Evolutionary conservation across 2,329 filamentous ascomycete genomes (phyloP), one percentile per base, ranked within the genome.

Genomic region (Colletotrichum musae): DNA sequence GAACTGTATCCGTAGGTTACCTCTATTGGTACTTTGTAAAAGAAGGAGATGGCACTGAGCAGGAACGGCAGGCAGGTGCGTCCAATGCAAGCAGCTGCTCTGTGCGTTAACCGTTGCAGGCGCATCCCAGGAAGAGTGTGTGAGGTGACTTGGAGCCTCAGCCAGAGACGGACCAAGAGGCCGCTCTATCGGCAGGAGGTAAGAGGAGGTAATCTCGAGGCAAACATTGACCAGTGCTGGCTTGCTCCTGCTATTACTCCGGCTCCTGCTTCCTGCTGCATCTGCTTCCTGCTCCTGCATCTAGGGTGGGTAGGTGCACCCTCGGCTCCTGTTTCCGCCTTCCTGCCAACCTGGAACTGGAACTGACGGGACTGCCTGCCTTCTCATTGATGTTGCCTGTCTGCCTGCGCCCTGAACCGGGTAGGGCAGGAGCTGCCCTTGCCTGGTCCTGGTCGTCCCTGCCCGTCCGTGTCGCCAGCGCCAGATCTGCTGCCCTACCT

Each of bases 51-150:
- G 21, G 51, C 21, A 7, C 39, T 10, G 45, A 39, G 41, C 28
- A 39, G 50, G 65, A 69, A 69, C 66, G 7, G 56, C 24, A 51
- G 62, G 66, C 62, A 60, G 16, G 66, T 66, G 65, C 65, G 60
- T 64, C 60, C 41, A 36, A n/a, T 53, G 53, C 59, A 63, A 68
- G 26, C 65, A 10, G 52, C 32, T 68, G 65, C 51, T 48, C 64
- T 62, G 64, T 67, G 64, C 51, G 60, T 47, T 41, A 15, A n/a
- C 28, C 50, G 48, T 62, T 62, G 36, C 48, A 39, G 50, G 59
- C 26, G 24, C 58, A 53, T 52, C 32, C 48, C 36, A 36, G 47
- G 48, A 18, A 15, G 47, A 36, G 52, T 43, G 48, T n/a, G n/a
- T 18, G 47, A 50, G 47, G n/a, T n/a, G 45, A n/a, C 5, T 32